Base-by-base conservation (phyloP, 805 yeast genomes). In the Cyberlindnera euphorbiiphila region DNA sequence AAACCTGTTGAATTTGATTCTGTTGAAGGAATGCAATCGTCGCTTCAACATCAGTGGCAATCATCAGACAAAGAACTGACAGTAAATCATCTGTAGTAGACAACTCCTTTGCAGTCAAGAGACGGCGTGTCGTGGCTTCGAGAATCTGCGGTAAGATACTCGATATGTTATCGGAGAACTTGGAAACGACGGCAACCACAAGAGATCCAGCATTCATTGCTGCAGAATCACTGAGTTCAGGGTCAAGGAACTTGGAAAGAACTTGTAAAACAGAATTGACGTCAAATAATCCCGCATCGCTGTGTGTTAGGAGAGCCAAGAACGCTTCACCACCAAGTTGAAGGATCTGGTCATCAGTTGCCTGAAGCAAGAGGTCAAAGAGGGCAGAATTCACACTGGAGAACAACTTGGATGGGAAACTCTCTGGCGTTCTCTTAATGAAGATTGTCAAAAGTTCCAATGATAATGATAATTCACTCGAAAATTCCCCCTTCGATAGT, bases 271-370 rank as follows among this genome's bases (percentile, higher is more conserved):
- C 66, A 3, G 70, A 25, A 13, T 38, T 36, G 16, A 49, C 14
- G 15, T 53, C 42, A 25, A 51, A 50, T 23, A 43, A 33, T 8
- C 39, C 25, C 3, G 56, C 46, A 2, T 37, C 21, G 4, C 65
- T 54, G 32, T 66, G 68, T 28, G 56, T 58, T 17, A 87, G 61
- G 27, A 88, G 59, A 20, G 72, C 74, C 41, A 78, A 78, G 50
- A 84, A 77, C 5, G 81, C 78, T 43, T 84, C 91, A 0, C 91
- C 83, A 3, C 88, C 81, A 9, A 77, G 65, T 60, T 88, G 95
- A 22, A 88, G 57, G 8, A 86, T 71, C 52, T 82, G 87, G 49
- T 84, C 85, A 56, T 88, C 96, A n/a, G 59, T 64, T 1, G 87
- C 70, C 5, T 46, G 42, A 23, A 54, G 21, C 28, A 71, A 36